Conservation (phyloP, 1,284 basidiomycete species). For the Apiotrichum mycotoxinovorans region DNA sequence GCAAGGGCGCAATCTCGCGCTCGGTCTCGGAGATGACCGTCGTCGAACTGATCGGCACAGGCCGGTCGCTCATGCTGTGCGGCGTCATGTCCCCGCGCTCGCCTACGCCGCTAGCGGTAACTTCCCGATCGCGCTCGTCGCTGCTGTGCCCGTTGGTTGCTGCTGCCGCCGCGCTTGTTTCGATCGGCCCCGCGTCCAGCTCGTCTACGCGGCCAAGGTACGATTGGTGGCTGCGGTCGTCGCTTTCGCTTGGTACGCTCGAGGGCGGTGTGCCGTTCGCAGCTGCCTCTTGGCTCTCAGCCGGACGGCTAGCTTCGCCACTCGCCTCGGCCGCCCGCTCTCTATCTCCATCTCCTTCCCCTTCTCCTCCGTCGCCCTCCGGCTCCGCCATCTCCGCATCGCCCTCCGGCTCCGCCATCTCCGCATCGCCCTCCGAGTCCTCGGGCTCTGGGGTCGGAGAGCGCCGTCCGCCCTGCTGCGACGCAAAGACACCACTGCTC, state of each 20-base stretch:
- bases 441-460: conserved; percentile 44
- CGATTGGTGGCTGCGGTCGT: conserved; percentile 26
- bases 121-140: conserved; percentile 2
- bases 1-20: conserved; percentile 38
- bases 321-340: neutral
- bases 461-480: conserved; percentile 15
- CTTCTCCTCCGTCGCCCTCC: neutral
- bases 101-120: conserved; percentile 5
- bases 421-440: conserved; percentile 16
- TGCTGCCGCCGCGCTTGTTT: neutral
- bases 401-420: conserved; percentile 6
- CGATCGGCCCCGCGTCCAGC: conserved; percentile 48
- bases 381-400: conserved; percentile 16
- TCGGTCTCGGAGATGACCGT: conserved; percentile 33
- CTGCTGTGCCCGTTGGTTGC: conserved; percentile 12
- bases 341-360: neutral
- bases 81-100: conserved; percentile 41
- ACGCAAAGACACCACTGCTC: conserved; percentile 3
- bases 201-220: conserved; percentile 51
- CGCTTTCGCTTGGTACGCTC: neutral
- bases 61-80: conserved; percentile 47
- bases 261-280: neutral
- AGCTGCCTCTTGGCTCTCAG: neutral
- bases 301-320: no score
- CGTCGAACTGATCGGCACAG: conserved; percentile 44